Base-by-base conservation (phyloP, 164 flowering plant genomes). In the Vitis cinerea region DNA sequence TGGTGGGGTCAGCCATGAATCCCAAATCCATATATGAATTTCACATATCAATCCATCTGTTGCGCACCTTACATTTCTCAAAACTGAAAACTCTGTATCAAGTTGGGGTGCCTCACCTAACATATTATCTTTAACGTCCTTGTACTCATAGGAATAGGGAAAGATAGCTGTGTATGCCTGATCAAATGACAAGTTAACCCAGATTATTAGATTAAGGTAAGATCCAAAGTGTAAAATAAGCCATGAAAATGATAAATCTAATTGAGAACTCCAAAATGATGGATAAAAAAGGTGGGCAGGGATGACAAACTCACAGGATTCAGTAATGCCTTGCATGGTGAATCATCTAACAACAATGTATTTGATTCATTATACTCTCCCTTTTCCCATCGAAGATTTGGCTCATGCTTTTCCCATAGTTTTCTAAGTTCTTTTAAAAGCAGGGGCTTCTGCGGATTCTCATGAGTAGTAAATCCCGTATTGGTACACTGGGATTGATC, bases 291-390 rank as follows among this genome's bases (percentile, higher is more conserved):
- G 9, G n/a, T 31, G 50, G 14, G n/a, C 12, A 27, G 27, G 14
- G 3, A 13, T 29, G 2, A 19, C 9, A 10, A 56, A 47, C 80
- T 71, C 62, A 85, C 90, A 7, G 90, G 90, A 70, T 87, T 85
- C 55, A 75, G 70, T 10, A 87, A 50, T 57, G 88, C 87, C 72
- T 87, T 87, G 68, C 80, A 81, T 0, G 90, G 90, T 2, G 88
- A 82, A 79, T 87, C 90, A 73, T 87, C 90, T 71, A 87, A 54
- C 66, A 87, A 61, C 16, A 87, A 69, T 16, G 90, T 85, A 64
- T 85, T 85, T 64, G 85, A 63, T 67, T 82, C 87, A 71, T 82
- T 70, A 74, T 77, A 82, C 30, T 74, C 74, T 55, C 84, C 85
- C 56, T 69, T 74, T 31, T 71, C 75, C 79, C 78, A 83, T 47